A percentile compares a stretch with the other conserved stretches of the same genome.
Evolutionary conservation across 768 basidiomycete species (phyloP).

Genomic region (Collybiopsis confluens): DNA sequence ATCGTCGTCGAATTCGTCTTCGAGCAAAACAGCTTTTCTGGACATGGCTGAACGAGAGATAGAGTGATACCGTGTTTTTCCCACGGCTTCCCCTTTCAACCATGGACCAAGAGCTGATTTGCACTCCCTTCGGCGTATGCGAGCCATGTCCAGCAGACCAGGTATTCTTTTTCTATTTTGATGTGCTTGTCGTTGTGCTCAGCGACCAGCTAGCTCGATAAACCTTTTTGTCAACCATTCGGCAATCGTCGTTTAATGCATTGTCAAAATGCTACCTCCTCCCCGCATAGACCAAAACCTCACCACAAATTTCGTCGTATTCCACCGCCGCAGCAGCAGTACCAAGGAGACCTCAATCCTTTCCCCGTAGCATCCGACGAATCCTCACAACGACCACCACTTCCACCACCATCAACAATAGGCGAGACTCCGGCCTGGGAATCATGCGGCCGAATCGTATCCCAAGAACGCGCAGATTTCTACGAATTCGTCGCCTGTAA

Average conservation of each 20-base stretch:
- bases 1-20: conserved; percentile 91
- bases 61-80: conserved; percentile 12
- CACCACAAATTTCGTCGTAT: conserved; percentile 5
- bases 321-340: not conserved
- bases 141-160: conserved; percentile 60
- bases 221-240: conserved; percentile 95
- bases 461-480: conserved; percentile 79
- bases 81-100: conserved; percentile 17
- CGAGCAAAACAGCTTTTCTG: conserved; percentile 62
- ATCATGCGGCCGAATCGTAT: conserved; percentile 83
- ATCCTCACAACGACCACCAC: not conserved
- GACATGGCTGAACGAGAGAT: conserved; percentile 42
- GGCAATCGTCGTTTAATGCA: conserved; percentile 90
- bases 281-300: conserved; percentile 16
- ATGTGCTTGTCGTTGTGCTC: conserved; percentile 4
- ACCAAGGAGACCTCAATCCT: no score
- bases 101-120: conserved; percentile 18
- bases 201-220: conserved; percentile 52
- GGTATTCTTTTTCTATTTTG: conserved; percentile 33
- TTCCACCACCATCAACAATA: conserved; percentile 3
- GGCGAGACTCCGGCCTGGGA: conserved; percentile 86
- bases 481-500: conserved; percentile 91
- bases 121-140: conserved; percentile 50
- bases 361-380: conserved; percentile 1
- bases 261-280: conserved; percentile 45